Base-by-base conservation (phyloP, 768 basidiomycete genomes). In the Trametes coccinea region DNA sequence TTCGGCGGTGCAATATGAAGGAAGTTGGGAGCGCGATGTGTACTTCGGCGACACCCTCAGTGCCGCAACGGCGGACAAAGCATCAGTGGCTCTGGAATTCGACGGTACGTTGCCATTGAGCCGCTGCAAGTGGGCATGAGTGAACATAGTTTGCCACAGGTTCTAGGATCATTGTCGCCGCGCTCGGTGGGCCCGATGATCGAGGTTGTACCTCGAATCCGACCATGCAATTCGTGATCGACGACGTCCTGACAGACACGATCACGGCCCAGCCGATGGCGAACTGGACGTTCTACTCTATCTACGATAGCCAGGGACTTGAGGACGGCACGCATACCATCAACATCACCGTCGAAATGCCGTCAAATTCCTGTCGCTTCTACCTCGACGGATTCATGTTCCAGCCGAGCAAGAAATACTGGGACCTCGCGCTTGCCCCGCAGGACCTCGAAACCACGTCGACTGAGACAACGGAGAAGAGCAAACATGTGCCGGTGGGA, bases 401-500 rank as follows among this genome's bases (percentile, higher is more conserved):
- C 39, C 56, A 50, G 14, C 56, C 47, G 39, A 57, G 56, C 40
- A 31, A 30, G 39, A 57, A 50, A 29, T 57, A 57, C 29, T 49
- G 47, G 56, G 13, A 22, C 29, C 14, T 57, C 29, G 56, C 47
- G 17, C 30, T 50, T 33, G 39, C 48, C 37, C 56, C 56, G 27
- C 8, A 39, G 5, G 50, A 37, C 7, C 13, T 50, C 39, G 47
- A 49, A 7, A 33, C 37, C 22, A 27, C 43, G 4, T 33, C 50
- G 30, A 33, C 7, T 39, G 16, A 7, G 33, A 51, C 50, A 29
- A n/a, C 4, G 11, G 30, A 44, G 22, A 31, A 11, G 13, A 9
- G 30, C 22, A 8, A 30, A 33, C 47, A 22, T 22, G 22, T 22
- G 22, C 34, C 7, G 34, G 60, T 49, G 29, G 60, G 57, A 7